Base-by-base conservation (phyloP, 2,329 filamentous ascomycete genomes). In the Colletotrichum musae region DNA sequence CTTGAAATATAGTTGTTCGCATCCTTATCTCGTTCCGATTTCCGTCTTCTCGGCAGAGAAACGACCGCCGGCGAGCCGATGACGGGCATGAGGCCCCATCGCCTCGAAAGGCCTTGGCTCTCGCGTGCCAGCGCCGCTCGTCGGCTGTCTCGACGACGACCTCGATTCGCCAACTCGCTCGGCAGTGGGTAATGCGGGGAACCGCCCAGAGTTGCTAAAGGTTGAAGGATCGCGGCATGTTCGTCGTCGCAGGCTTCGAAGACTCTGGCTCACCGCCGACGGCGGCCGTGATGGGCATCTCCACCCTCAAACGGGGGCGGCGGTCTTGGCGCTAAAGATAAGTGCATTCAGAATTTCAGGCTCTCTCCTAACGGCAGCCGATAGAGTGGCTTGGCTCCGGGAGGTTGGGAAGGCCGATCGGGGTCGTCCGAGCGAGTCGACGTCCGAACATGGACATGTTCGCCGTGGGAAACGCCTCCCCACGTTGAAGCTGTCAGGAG, bases 241-340 rank as follows among this genome's bases (percentile, higher is more conserved):
- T n/a, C 21, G 9, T 12, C 13, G 13, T 24, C 9, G 53, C 21
- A 28, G 45, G 15, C 16, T 7, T 24, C 9, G 53, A 21, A 28
- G 45, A 39, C 13, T 24, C 26, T 50, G 39, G 13, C 13, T 54
- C 24, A 48, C 54, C 15, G 56, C 26, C 39, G 32, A 56, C 21
- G n/a, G 45, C 36, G 15, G 47, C 39, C 15, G 12, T 51, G 24
- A 63, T 43, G 18, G 21, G 3, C 9, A 51, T 62, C 58, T 21
- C 58, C 43, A 62, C 58, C n/a, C 10, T 4, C 32, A 39, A 36
- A 51, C 26, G 36, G 58, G 32, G 32, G 13, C 36, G 18, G 6
- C 6, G 24, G 43, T 16, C 64, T 67, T 67, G 64, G 64, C 58
- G 32, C 43, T 10, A 51, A 12, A 62, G 64, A 62, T 63, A 67